A percentile compares a stretch with the other conserved stretches of the same genome.
Conservation (phyloP, 805 yeast species). For the Alloascoidea hylecoeti region DNA sequence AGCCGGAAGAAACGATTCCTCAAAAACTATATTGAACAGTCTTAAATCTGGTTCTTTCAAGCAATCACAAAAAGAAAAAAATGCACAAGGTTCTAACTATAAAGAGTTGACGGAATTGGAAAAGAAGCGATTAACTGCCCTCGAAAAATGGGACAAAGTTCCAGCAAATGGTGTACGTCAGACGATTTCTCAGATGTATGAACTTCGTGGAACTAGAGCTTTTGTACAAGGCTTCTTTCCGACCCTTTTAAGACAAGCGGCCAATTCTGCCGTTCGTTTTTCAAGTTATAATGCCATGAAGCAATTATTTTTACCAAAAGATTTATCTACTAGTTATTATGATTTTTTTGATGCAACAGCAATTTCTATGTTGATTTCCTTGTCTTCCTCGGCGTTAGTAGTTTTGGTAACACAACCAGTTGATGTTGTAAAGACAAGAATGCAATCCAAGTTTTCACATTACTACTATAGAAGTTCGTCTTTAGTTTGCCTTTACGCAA, state of each 20-base stretch:
- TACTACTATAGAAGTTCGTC: conserved; percentile 18
- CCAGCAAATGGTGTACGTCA: conserved; percentile 25
- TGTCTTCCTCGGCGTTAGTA: conserved; percentile 21
- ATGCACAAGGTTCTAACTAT: conserved; percentile 15
- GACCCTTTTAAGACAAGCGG: conserved; percentile 69
- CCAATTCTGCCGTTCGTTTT: conserved; percentile 71
- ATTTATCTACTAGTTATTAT: no score
- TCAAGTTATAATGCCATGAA: conserved; percentile 69
- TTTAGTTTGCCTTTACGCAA: conserved; percentile 17
- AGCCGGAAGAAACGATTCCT: background rate
- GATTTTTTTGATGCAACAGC: background rate
- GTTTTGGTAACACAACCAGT: conserved; percentile 76
- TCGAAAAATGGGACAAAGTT: conserved; percentile 26
- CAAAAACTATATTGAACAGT: conserved; percentile 8
- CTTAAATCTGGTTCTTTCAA: conserved; percentile 16
- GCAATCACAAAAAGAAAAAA: conserved; percentile 7
- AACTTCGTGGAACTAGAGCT: conserved; percentile 59
- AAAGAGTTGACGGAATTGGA: conserved; percentile 17
- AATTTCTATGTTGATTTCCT: background rate
- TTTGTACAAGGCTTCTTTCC: conserved; percentile 74
- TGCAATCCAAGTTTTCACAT: conserved; percentile 45
- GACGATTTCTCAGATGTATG: conserved; percentile 52
- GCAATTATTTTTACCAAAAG: conserved; percentile 37
- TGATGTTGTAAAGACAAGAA: conserved; percentile 75
- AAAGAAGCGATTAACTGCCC: conserved; percentile 10